Conservation (phyloP, 192 early-diverging fungal species). For the Coemansia sp. region DNA sequence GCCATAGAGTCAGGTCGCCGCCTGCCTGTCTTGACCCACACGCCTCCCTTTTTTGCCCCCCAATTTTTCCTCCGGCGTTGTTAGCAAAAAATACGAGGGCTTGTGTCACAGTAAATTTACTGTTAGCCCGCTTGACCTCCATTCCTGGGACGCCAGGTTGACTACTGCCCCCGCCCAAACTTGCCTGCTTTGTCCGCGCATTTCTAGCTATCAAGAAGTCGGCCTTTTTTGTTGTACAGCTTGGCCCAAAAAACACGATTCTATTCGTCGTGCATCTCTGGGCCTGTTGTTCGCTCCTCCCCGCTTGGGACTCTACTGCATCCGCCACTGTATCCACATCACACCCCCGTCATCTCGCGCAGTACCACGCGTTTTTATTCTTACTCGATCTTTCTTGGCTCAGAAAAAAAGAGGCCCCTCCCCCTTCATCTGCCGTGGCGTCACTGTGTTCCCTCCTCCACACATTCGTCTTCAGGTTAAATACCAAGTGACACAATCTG, state of each 20-base stretch:
- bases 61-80: background rate
- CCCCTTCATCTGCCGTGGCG: background rate
- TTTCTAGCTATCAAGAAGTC: too few relatives aligned
- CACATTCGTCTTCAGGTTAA: constrained; percentile 1
- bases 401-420: background rate
- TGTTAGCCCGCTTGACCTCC: constrained; percentile 5
- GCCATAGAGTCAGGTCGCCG: too few relatives aligned
- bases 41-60: too few relatives aligned
- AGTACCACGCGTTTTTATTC: constrained; percentile 6
- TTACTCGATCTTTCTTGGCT: constrained; percentile 8
- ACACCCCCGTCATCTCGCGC: background rate
- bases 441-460: constrained; percentile 12
- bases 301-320: too few relatives aligned
- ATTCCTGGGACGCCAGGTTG: constrained; percentile 5
- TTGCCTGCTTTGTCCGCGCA: constrained; percentile 1
- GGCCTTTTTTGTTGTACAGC: too few relatives aligned
- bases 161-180: constrained; percentile 9
- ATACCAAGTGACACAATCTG: background rate
- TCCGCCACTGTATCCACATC: constrained; percentile 3
- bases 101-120: constrained; percentile 6
- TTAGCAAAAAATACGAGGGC: too few relatives aligned
- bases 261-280: too few relatives aligned
- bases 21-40: too few relatives aligned
- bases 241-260: too few relatives aligned
- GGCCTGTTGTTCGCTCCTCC: too few relatives aligned